Base-by-base conservation (phyloP, 768 basidiomycete species). In the Pulveroboletus sp. region DNA sequence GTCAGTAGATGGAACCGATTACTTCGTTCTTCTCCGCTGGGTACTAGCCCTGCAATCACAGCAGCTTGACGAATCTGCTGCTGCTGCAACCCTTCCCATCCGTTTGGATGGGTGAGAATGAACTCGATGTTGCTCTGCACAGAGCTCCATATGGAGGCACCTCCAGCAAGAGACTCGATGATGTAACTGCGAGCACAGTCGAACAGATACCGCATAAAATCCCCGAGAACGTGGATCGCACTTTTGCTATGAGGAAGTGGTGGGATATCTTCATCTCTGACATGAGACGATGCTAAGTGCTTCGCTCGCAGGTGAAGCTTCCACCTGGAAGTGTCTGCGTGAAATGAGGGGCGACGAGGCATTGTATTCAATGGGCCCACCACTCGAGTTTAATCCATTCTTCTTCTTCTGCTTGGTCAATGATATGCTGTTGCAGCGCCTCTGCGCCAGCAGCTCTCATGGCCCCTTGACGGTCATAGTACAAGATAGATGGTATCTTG, bases 401-500 rank as follows among this genome's bases (percentile, higher is more conserved):
- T 44, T 70, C 66, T 1, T 74, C 71, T 37, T 71, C 71, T 1
- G 74, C 76, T 41, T 62, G 53, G 4, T 71, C 70, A 17, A 70
- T 57, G 24, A 71, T 57, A 10, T 65, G 63, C 28, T 70, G 66
- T 13, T 68, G 61, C 11, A 56, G 18, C 0, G 76, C 70, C 49
- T 77, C 76, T 1, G 75, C 76, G 0, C 78, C 78, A 4, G 71
- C 61, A 0, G 77, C 78, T 36, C 58, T 67, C 4, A 73, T 62
- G 0, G 37, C 32, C 3, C 75, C 77, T n/a, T 65, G 51, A 8
- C 54, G 46, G 49, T 77, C 76, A 51, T 80, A 80, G 50, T 74
- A 75, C 13, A 80, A 50, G 32, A 77, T 63, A 0, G 76, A 74
- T 0, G 76, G 78, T 37, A 80, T 75, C 50, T 78, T 80, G 18